Conservation (phyloP, 208 protist genomes). For the Acanthamoeba sp. region DNA sequence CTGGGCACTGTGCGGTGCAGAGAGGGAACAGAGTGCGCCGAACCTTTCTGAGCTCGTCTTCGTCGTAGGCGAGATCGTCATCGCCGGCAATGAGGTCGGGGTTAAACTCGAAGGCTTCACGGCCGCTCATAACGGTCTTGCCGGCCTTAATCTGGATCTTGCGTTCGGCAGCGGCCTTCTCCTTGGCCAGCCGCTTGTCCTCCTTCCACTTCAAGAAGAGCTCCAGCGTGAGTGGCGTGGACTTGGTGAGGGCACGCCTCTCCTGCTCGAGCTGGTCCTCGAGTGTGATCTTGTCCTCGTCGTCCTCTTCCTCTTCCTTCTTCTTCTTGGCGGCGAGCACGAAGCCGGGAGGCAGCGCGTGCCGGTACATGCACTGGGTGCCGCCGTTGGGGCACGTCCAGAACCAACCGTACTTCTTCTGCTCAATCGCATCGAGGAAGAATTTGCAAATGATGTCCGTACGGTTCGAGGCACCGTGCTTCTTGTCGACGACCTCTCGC, state of each 20-base stretch:
- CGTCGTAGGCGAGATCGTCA: constrained; percentile 78
- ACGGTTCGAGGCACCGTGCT: constrained; percentile 49
- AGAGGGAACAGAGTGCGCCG: neutral
- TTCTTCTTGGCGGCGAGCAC: constrained; percentile 86
- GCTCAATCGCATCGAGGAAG: constrained; percentile 91
- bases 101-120: constrained; percentile 89
- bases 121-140: constrained; percentile 84
- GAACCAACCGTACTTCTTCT: constrained; percentile 91
- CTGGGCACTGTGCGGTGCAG: neutral
- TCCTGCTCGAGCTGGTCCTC: constrained; percentile 90
- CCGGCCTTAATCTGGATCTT: constrained; percentile 82
- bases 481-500: constrained; percentile 82
- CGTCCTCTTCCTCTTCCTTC: constrained; percentile 79
- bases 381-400: constrained; percentile 91
- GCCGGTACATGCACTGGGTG: constrained; percentile 87
- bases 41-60: constrained; percentile 75
- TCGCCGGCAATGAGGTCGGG: constrained; percentile 89
- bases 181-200: constrained; percentile 82
- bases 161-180: constrained; percentile 73
- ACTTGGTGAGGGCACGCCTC: constrained; percentile 67
- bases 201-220: constrained; percentile 89
- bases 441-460: constrained; percentile 89
- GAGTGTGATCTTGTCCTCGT: constrained; percentile 79
- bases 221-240: constrained; percentile 87
- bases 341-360: constrained; percentile 89